Conservation (phyloP, 495 filamentous ascomycete genomes). For the Talaromyces wortmannii region DNA sequence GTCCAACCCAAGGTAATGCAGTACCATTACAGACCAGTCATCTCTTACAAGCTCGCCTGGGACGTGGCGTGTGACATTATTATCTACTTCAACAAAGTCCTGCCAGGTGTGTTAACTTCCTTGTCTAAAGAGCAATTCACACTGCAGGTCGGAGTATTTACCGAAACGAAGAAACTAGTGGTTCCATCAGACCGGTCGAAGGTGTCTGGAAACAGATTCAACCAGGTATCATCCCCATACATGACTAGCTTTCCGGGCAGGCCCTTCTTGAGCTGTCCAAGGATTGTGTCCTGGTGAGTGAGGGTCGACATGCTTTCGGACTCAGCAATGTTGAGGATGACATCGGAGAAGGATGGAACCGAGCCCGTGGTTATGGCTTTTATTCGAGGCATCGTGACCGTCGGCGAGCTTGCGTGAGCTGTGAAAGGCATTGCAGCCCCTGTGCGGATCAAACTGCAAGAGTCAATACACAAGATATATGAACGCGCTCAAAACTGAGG, state of each 20-base stretch:
- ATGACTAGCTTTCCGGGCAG: conserved; percentile 68
- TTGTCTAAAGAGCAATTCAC: background rate
- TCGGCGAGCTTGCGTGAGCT: conserved; percentile 91
- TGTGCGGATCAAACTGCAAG: conserved; percentile 66
- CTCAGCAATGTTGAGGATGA: conserved; percentile 94
- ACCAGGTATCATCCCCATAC: conserved; percentile 98
- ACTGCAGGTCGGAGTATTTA: conserved; percentile 39
- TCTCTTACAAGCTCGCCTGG: conserved; percentile 60
- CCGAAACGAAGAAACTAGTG: conserved; percentile 96
- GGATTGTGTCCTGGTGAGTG: conserved; percentile 86
- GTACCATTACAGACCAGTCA: conserved; percentile 90
- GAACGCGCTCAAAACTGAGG: background rate
- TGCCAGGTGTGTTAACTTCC: conserved; percentile 30
- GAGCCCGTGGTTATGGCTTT: conserved; percentile 98
- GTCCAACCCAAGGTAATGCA: conserved; percentile 94
- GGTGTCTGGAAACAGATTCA: conserved; percentile 86
- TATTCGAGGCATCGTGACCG: conserved; percentile 95
- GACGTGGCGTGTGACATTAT: conserved; percentile 92
- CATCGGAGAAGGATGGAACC: conserved; percentile 92
- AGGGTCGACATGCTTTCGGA: conserved; percentile 84
- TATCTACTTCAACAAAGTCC: conserved; percentile 97
- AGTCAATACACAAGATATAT: background rate
- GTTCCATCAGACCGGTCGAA: conserved; percentile 88
- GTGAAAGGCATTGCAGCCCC: conserved; percentile 89
- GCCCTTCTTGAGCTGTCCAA: conserved; percentile 77